phyloP scores from a whole-genome alignment of 2,329 filamentous ascomycete genomes.

The Colletotrichum australisinense region DNA sequence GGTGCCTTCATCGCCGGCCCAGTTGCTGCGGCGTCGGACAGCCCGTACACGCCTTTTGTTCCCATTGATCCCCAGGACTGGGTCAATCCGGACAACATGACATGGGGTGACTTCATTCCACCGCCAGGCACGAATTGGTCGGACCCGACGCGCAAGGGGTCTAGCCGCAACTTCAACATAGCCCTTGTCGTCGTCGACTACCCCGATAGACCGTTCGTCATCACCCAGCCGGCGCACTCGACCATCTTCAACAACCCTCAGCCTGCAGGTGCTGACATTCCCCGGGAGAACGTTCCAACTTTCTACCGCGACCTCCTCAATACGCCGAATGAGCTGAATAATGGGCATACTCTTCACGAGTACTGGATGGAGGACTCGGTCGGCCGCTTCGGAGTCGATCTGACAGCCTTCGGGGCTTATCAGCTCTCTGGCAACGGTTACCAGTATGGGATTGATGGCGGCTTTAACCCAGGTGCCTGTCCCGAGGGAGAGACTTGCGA shows the following conservation, averaged over 20 bases:
- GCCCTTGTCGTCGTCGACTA: constrained; percentile 65
- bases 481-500: constrained; percentile 55
- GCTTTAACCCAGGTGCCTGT: constrained; percentile 61
- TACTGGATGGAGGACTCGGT: constrained; percentile 69
- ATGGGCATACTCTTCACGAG: constrained; percentile 64
- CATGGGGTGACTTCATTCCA: constrained; percentile 59
- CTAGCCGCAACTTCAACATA: constrained; percentile 65
- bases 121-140: constrained; percentile 61
- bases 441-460: constrained; percentile 62
- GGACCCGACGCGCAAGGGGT: constrained; percentile 55
- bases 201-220: constrained; percentile 58
- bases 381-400: constrained; percentile 62
- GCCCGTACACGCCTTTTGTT: constrained; percentile 54
- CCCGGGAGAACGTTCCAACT: constrained; percentile 57
- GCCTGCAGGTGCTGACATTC: constrained; percentile 47
- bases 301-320: constrained; percentile 65
- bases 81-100: constrained; percentile 66
- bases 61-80: constrained; percentile 63
- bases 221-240: constrained; percentile 56
- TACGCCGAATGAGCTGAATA: constrained; percentile 59
- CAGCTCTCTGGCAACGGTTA: constrained; percentile 58
- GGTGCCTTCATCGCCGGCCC: constrained; percentile 10
- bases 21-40: constrained; percentile 15
- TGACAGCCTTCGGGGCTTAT: constrained; percentile 64
- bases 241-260: constrained; percentile 64